These are phyloP conservation scores for Solanum okadae DNA, from an alignment of 257 asterid species.

Conservation along the genomic window DNA sequence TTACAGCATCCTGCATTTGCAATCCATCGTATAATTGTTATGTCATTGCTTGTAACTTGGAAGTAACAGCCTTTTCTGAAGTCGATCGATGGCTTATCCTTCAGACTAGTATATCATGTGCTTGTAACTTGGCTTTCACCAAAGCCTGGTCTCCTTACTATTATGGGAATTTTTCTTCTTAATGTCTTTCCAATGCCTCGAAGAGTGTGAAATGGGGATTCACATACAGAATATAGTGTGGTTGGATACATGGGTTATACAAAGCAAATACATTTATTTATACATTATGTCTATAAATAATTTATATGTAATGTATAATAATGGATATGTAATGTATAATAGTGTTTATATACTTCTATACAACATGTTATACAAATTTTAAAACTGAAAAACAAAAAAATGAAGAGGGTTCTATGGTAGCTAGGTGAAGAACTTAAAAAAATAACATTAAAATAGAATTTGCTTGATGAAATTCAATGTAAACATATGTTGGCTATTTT, in stretches of 20 bases:
- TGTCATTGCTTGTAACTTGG: constrained; percentile 48
- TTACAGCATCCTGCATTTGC: neutral
- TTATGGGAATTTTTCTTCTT: neutral
- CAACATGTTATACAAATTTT: neutral
- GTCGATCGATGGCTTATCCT: constrained; percentile 32
- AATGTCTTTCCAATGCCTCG: neutral
- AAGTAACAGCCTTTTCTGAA: constrained; percentile 36
- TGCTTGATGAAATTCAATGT: neutral
- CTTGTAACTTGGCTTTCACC: constrained; percentile 48
- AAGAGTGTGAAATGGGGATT: neutral
- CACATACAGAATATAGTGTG: neutral
- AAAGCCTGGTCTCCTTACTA: constrained; percentile 50
- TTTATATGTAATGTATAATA: neutral
- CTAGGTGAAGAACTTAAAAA: neutral
- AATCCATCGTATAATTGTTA: neutral
- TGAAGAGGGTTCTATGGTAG: neutral
- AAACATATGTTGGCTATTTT: neutral
- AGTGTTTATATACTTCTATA: neutral
- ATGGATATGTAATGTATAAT: neutral
- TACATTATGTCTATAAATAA: neutral
- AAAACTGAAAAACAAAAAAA: neutral
- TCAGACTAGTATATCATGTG: constrained; percentile 43
- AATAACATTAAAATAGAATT: neutral
- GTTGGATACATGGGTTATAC: neutral
- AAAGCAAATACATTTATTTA: neutral